phyloP scores from a whole-genome alignment of 768 basidiomycete species.

The Agaricus blazei region DNA sequence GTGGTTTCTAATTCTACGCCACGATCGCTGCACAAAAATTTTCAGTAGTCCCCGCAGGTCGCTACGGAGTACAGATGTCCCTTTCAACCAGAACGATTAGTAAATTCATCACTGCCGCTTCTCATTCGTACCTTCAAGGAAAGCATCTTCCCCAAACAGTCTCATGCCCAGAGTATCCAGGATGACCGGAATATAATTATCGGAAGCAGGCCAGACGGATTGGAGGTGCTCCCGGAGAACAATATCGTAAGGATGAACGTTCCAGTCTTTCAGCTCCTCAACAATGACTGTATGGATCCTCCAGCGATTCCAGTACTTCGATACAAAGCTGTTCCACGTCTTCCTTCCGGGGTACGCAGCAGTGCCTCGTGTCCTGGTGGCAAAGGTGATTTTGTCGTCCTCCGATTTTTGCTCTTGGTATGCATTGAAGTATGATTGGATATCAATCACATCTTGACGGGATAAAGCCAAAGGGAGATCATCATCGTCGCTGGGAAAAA shows the following conservation, averaged over 20 bases:
- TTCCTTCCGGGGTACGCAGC: constrained; percentile 12
- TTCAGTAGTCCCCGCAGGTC: too few relatives aligned
- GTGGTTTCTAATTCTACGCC: too few relatives aligned
- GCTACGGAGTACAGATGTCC: too few relatives aligned
- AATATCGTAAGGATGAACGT: constrained; percentile 13
- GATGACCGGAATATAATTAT: not conserved
- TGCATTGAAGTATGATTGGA: constrained; percentile 12
- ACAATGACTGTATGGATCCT: constrained; percentile 13
- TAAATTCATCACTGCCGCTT: too few relatives aligned
- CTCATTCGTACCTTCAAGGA: too few relatives aligned
- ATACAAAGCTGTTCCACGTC: constrained; percentile 12
- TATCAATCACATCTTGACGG: constrained; percentile 1
- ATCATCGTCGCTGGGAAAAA: constrained; percentile 17
- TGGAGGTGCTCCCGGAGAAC: not conserved
- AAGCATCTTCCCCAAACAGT: too few relatives aligned
- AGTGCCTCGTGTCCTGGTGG: not conserved
- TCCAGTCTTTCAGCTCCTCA: constrained; percentile 2
- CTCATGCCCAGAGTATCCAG: constrained; percentile 1
- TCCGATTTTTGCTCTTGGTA: constrained; percentile 5
- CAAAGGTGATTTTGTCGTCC: constrained; percentile 1
- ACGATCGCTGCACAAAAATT: too few relatives aligned
- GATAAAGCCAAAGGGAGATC: constrained; percentile 15
- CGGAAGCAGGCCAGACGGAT: not conserved
- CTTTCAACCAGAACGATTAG: too few relatives aligned
- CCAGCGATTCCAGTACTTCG: constrained; percentile 10